Conservation (phyloP, 345 rosid genomes). For the Arabidopsis arenosa region DNA sequence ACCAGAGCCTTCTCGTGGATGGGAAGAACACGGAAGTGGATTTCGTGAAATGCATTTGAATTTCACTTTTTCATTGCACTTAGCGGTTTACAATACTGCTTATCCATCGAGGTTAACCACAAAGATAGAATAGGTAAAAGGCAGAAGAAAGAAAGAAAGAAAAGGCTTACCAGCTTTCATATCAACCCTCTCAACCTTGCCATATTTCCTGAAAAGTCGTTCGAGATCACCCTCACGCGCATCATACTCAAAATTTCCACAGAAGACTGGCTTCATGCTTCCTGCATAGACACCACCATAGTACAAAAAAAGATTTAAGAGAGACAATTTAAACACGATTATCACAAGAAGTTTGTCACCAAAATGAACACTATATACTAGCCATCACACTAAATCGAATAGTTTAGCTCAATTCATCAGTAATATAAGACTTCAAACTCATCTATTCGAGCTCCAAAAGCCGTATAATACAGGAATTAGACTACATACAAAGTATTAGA, state of each 20-base stretch:
- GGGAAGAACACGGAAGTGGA: constrained; percentile 17
- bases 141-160: neutral
- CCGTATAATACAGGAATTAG: too few relatives aligned
- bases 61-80: constrained; percentile 14
- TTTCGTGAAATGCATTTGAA: constrained; percentile 25
- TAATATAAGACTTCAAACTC: neutral
- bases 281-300: constrained; percentile 19
- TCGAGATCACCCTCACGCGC: constrained; percentile 86
- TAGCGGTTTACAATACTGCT: constrained; percentile 14
- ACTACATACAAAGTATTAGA: too few relatives aligned
- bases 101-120: constrained; percentile 14
- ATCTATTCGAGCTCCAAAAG: too few relatives aligned
- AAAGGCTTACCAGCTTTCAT: constrained; percentile 90
- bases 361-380: neutral
- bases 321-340: neutral
- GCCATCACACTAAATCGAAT: neutral
- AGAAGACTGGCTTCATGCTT: constrained; percentile 85
- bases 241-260: constrained; percentile 95
- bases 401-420: neutral
- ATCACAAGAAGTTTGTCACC: constrained; percentile 6
- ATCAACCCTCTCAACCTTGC: constrained; percentile 88
- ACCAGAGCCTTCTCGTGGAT: constrained; percentile 1
- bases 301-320: neutral
- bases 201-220: constrained; percentile 84
- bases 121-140: neutral